These are phyloP conservation scores for Skeletonema costatum DNA, from an alignment of 108 stramenopile species.

Conservation along the genomic window DNA sequence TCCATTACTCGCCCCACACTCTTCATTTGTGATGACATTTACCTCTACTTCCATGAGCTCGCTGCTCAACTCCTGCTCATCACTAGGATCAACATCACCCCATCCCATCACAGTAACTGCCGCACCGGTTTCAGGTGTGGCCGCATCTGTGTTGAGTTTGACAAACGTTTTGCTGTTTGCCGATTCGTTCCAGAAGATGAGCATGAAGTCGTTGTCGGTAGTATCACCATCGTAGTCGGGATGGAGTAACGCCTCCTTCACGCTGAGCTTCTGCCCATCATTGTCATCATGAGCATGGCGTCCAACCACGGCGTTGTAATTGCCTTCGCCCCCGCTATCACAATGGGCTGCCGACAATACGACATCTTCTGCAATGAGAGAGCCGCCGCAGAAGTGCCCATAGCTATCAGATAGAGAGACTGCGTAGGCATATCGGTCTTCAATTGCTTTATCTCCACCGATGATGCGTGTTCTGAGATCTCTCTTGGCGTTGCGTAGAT, in stretches of 20 bases:
- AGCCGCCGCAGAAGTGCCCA: slow-evolving; percentile 7
- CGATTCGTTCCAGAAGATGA: not conserved
- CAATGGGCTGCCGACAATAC: slow-evolving; percentile 9
- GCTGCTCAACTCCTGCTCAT: not conserved
- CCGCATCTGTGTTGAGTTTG: slow-evolving; percentile 16
- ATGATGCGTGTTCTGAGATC: slow-evolving; percentile 1
- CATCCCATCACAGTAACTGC: slow-evolving; percentile 37
- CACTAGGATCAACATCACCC: slow-evolving; percentile 28
- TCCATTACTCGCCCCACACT: slow-evolving; percentile 13
- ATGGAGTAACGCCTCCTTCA: slow-evolving; percentile 6
- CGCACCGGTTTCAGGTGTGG: slow-evolving; percentile 4
- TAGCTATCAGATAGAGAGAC: not conserved
- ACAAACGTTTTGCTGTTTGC: not conserved
- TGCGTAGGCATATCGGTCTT: not conserved
- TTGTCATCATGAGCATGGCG: not conserved
- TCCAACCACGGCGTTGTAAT: not conserved
- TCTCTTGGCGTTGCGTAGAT: not conserved
- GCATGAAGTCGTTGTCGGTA: slow-evolving; percentile 36
- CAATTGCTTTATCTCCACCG: slow-evolving; percentile 3
- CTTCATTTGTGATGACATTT: slow-evolving; percentile 24
- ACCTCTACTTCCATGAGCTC: slow-evolving; percentile 39
- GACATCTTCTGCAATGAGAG: slow-evolving; percentile 3
- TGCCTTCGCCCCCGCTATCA: not conserved
- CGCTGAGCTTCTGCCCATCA: not conserved
- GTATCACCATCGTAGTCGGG: slow-evolving; percentile 24